Conservation (phyloP, 192 early-diverging fungal species). For the Spizellomyces punctatus region DNA sequence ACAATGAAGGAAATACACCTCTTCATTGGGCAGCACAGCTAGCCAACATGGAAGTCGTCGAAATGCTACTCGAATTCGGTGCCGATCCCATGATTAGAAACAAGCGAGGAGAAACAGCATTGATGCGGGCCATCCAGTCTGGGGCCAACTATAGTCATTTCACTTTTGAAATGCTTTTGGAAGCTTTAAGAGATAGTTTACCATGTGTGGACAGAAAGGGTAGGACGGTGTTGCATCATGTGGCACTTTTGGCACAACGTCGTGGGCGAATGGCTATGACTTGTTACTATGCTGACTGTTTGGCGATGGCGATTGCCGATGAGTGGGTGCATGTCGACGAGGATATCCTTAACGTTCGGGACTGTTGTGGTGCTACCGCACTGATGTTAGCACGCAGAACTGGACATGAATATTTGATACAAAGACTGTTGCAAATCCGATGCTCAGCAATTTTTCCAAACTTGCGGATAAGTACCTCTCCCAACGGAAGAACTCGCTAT, state of each 20-base stretch:
- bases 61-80: background rate
- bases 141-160: background rate
- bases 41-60: background rate
- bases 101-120: background rate
- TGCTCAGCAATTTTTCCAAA: background rate
- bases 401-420: background rate
- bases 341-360: background rate
- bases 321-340: background rate
- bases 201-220: background rate
- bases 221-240: background rate
- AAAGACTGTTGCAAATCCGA: background rate
- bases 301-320: background rate
- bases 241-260: background rate
- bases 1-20: slow-evolving; percentile 2
- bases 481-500: too few species aligned
- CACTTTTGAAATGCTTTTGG: background rate
- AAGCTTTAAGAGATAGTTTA: background rate
- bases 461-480: too few species aligned
- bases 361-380: background rate
- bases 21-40: background rate
- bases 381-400: background rate
- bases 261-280: background rate
- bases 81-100: background rate
- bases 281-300: background rate
- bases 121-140: background rate